phyloP scores from a whole-genome alignment of 108 stramenopile species.

The Ochromonas danica region DNA sequence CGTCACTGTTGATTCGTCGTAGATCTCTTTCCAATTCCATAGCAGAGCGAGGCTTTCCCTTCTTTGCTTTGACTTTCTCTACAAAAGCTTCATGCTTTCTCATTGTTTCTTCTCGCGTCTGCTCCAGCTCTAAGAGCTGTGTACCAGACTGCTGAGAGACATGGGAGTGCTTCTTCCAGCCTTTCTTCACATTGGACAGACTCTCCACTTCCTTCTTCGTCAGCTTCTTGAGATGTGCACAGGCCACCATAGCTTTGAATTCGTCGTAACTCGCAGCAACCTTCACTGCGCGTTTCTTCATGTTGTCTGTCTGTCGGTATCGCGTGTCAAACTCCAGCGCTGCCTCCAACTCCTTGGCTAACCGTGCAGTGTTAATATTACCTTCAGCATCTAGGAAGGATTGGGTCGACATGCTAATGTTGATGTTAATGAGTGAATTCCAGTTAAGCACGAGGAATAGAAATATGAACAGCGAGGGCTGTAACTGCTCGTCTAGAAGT shows the following conservation, averaged over 20 bases:
- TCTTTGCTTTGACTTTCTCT: not conserved
- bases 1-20: not conserved
- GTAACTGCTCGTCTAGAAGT: too few species aligned
- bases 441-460: too few species aligned
- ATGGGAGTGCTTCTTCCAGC: conserved; percentile 8
- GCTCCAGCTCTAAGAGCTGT: not conserved
- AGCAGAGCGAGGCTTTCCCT: not conserved
- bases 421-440: too few species aligned
- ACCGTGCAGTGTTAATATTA: conserved; percentile 7
- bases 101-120: not conserved
- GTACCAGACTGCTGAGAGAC: not conserved
- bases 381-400: not conserved
- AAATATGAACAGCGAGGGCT: too few species aligned
- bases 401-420: too few species aligned
- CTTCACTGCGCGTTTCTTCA: not conserved
- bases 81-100: not conserved
- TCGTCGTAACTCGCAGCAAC: not conserved
- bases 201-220: conserved; percentile 28
- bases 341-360: not conserved
- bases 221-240: conserved; percentile 26
- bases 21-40: conserved; percentile 7
- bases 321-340: conserved; percentile 22
- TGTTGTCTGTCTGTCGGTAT: conserved; percentile 4
- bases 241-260: conserved; percentile 1
- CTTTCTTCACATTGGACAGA: conserved; percentile 22